Base-by-base conservation (phyloP, 345 rosid genomes). In the Salix exigua region DNA sequence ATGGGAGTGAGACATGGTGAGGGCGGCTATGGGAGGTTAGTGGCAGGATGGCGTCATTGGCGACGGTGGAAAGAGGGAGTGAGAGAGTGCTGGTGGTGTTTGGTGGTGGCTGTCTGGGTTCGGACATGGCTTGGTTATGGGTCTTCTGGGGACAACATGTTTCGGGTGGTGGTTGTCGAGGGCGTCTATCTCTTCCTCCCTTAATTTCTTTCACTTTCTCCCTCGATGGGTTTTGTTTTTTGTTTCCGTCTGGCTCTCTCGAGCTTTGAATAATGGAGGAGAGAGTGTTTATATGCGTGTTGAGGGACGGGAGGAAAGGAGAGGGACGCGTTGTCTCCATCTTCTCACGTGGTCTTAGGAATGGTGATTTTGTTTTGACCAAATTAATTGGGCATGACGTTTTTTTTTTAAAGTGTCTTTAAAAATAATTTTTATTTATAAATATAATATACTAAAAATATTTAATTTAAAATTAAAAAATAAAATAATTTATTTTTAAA, bases 91-190 rank as follows among this genome's bases (percentile, higher is more conserved):
- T 25, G 70, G 26, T 9, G 73, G 44, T 28, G 76, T 33, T 23
- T 74, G 58, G 61, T 64, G 79, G 73, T 26, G 44, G 64, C 58
- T 25, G 72, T 18, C 9, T 71, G 38, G 23, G 28, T 6, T 38
- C 37, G 83, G 73, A 70, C 82, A 70, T 81, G 82, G 84, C 67
- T 72, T 78, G 61, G 58, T 38, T 82, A 82, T 70, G 77, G 63
- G 63, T 53, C 35, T 28, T 77, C 31, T 38, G 76, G 62, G 73
- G 78, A 61, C 74, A 17, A 31, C 79, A 70, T 70, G 33, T 78
- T 74, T 79, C n/a, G 14, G 74, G 44, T 42, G 46, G 46, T 42
- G 46, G 46, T 66, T 70, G 28, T 42, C 23, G 33, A 23, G 38
- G 17, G 50, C 18, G n/a, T 53, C 10, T 65, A 3, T 30, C 16